Conservation (phyloP, 2,329 filamentous ascomycete genomes). For the Capronia americana region DNA sequence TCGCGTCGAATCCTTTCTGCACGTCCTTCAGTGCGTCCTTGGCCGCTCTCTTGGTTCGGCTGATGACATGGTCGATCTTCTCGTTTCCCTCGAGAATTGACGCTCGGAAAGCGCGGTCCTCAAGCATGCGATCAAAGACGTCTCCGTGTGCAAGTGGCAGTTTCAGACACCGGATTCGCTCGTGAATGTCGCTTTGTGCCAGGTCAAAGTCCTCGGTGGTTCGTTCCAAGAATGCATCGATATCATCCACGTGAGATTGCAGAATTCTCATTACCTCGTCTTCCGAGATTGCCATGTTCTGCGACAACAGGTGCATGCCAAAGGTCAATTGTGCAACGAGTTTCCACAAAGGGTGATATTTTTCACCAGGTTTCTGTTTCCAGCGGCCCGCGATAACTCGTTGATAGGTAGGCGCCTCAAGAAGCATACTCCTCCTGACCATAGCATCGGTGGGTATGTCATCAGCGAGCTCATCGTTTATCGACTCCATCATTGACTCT, state of each 20-base stretch:
- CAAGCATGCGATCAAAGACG: constrained; percentile 85
- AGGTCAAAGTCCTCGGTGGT: constrained; percentile 83
- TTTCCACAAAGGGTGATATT: constrained; percentile 87
- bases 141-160: constrained; percentile 81
- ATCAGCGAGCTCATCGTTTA: constrained; percentile 40
- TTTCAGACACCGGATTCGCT: constrained; percentile 79
- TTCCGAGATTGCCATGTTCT: constrained; percentile 86
- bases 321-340: constrained; percentile 92
- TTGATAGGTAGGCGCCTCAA: constrained; percentile 72
- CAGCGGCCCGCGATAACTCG: constrained; percentile 75
- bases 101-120: constrained; percentile 79
- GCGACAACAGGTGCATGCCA: constrained; percentile 84
- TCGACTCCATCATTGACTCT: constrained; percentile 52
- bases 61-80: constrained; percentile 86
- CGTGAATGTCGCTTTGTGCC: constrained; percentile 77
- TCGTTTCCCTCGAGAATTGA: constrained; percentile 87
- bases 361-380: constrained; percentile 76
- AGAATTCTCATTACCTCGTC: constrained; percentile 86
- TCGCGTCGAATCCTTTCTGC: constrained; percentile 75
- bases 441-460: constrained; percentile 49
- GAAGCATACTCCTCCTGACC: constrained; percentile 67
- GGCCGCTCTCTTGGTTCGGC: constrained; percentile 76
- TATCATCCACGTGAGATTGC: constrained; percentile 89
- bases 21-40: constrained; percentile 81
- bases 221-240: constrained; percentile 87